Conservation (phyloP, 257 asterid genomes). For the Coffea canephora region DNA sequence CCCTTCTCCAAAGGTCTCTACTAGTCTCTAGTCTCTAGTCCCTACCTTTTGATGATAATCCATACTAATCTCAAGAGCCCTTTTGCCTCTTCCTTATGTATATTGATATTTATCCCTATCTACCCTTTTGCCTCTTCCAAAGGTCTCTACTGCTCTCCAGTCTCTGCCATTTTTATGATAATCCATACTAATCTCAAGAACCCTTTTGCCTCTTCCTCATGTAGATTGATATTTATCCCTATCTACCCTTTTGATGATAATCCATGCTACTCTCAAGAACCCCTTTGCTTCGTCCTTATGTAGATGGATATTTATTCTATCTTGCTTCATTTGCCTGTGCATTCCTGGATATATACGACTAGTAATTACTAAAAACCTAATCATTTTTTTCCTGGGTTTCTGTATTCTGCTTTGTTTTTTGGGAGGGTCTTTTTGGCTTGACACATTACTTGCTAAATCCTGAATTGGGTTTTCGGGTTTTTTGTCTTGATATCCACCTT, state of each 20-base stretch:
- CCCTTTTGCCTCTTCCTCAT: neutral
- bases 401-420: neutral
- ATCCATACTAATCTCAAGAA: no score
- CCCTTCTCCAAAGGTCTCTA: conserved; percentile 82
- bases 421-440: no score
- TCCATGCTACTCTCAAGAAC: no score
- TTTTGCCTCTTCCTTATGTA: neutral
- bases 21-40: neutral
- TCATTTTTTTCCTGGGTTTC: neutral
- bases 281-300: no score
- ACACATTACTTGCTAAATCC: neutral
- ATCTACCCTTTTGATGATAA: no score
- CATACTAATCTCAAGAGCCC: no score
- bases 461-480: neutral
- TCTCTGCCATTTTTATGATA: no score
- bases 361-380: neutral
- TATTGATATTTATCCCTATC: no score
- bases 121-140: conserved; percentile 50
- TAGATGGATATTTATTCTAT: no score
- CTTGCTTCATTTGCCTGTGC: neutral
- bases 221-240: neutral
- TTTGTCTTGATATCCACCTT: neutral
- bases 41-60: neutral
- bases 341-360: neutral
- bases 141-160: conserved; percentile 37